Evolutionary conservation across 306 rosid genomes (phyloP).

Genomic region (Lathyrus oleraceus): DNA sequence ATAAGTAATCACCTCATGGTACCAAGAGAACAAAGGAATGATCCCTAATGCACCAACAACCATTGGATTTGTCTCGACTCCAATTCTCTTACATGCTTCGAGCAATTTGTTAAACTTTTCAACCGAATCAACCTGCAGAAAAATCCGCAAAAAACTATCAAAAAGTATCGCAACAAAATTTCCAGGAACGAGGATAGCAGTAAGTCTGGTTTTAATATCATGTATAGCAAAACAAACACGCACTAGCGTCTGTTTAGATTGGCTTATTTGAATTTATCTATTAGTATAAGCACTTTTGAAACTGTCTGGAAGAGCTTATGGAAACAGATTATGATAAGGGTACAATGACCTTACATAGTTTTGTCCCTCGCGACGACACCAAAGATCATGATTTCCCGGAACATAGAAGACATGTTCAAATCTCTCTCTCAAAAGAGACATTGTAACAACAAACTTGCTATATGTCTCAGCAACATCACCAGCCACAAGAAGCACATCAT

Average conservation of each 20-base stretch:
- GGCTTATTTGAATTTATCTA: not conserved
- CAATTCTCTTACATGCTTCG: slow-evolving; percentile 67
- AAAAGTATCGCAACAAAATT: not conserved
- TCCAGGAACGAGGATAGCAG: not conserved
- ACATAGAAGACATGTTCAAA: slow-evolving; percentile 70
- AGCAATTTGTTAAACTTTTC: slow-evolving; percentile 71
- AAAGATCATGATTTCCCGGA: slow-evolving; percentile 89
- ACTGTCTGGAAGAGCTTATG: not conserved
- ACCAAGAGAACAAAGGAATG: slow-evolving; percentile 92
- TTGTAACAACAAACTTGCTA: slow-evolving; percentile 57
- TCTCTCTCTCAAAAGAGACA: slow-evolving; percentile 75
- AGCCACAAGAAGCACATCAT: slow-evolving; percentile 74
- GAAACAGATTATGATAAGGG: slow-evolving; percentile 3
- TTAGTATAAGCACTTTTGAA: not conserved
- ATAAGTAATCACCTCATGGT: slow-evolving; percentile 73
- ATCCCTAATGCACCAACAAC: slow-evolving; percentile 72
- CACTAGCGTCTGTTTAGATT: not conserved
- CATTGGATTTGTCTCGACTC: slow-evolving; percentile 69
- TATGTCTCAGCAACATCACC: slow-evolving; percentile 87
- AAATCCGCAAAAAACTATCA: slow-evolving; percentile 23
- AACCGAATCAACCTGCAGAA: slow-evolving; percentile 70
- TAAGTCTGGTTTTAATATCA: not conserved
- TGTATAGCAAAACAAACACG: not conserved
- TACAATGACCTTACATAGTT: slow-evolving; percentile 56
- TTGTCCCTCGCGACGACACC: slow-evolving; percentile 69